A percentile compares a stretch with the other conserved stretches of the same genome.
Evolutionary conservation across 2,329 filamentous ascomycete genomes (phyloP).

Genomic region (Acephala macrosclerotiorum): DNA sequence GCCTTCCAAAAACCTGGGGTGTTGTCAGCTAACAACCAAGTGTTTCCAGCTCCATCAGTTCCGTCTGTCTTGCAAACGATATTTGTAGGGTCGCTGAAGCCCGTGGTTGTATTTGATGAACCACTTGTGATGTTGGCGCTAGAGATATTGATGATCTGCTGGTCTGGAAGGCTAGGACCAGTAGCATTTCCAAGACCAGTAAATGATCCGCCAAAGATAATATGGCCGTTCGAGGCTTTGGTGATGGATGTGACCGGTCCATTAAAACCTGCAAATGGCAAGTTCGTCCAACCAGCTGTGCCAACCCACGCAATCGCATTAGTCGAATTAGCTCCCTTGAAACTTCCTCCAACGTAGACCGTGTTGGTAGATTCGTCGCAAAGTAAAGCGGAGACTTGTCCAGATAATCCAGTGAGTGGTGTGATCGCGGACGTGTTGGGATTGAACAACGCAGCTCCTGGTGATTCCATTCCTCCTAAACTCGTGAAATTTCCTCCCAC

Average conservation of each 20-base stretch:
- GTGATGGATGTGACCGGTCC: conserved; percentile 87
- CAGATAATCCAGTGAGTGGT: conserved; percentile 80
- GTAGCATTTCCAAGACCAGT: conserved; percentile 85
- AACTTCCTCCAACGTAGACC: conserved; percentile 93
- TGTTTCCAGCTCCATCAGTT: conserved; percentile 73
- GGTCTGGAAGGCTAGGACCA: conserved; percentile 69
- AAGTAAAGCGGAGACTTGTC: conserved; percentile 80
- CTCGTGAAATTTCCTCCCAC: conserved; percentile 97
- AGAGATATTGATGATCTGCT: conserved; percentile 84
- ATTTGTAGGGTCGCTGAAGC: conserved; percentile 78
- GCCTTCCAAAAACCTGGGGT: conserved; percentile 85
- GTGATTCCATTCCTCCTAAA: conserved; percentile 76
- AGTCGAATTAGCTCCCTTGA: conserved; percentile 79
- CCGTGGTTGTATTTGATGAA: conserved; percentile 65
- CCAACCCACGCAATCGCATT: conserved; percentile 87
- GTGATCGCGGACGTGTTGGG: conserved; percentile 73
- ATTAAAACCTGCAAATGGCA: conserved; percentile 95
- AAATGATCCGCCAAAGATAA: conserved; percentile 92
- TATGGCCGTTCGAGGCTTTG: conserved; percentile 80
- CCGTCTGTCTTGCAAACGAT: conserved; percentile 81
- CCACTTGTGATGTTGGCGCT: conserved; percentile 76
- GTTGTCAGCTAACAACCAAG: conserved; percentile 82
- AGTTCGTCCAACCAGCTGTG: conserved; percentile 73
- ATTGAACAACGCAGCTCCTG: conserved; percentile 83
- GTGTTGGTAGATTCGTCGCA: conserved; percentile 80